Evolutionary conservation across 2,329 filamentous ascomycete species (phyloP).

Genomic region (Onygenales sp.): DNA sequence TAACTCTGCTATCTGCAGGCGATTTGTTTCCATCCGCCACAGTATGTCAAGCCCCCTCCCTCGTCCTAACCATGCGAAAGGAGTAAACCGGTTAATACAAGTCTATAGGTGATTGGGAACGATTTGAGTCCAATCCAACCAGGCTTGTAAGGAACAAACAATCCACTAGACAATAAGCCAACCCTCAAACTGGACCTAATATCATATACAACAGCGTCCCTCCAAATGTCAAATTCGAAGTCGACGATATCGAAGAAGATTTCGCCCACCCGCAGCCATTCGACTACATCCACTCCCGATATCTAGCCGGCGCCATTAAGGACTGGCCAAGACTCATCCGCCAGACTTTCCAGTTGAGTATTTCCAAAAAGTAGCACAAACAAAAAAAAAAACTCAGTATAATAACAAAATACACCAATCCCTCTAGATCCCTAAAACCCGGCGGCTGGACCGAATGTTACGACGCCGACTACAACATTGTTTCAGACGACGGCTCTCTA

Average conservation of each 20-base stretch:
- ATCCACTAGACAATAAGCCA: slow-evolving; percentile 16
- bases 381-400: not conserved
- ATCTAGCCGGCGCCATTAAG: slow-evolving; percentile 43
- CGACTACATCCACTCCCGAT: slow-evolving; percentile 46
- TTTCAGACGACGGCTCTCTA: slow-evolving; percentile 21
- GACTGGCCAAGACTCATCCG: slow-evolving; percentile 44
- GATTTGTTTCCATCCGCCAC: slow-evolving; percentile 7
- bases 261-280: slow-evolving; percentile 48
- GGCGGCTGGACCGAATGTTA: slow-evolving; percentile 29
- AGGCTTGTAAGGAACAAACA: slow-evolving; percentile 25
- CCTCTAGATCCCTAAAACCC: slow-evolving; percentile 6
- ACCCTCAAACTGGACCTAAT: not conserved
- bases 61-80: not conserved
- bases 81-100: no score
- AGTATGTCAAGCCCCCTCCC: not conserved
- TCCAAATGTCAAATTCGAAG: slow-evolving; percentile 52
- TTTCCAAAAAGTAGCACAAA: not conserved
- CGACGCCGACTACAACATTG: slow-evolving; percentile 20
- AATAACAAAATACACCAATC: not conserved
- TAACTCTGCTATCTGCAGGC: not conserved
- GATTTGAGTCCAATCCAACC: slow-evolving; percentile 9
- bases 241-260: slow-evolving; percentile 52
- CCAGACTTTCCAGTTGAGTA: slow-evolving; percentile 23
- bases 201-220: slow-evolving; percentile 38
- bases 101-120: slow-evolving; percentile 8